Conservation (phyloP, 2,329 filamentous ascomycete species). For the Aspergillus aculeatus region DNA sequence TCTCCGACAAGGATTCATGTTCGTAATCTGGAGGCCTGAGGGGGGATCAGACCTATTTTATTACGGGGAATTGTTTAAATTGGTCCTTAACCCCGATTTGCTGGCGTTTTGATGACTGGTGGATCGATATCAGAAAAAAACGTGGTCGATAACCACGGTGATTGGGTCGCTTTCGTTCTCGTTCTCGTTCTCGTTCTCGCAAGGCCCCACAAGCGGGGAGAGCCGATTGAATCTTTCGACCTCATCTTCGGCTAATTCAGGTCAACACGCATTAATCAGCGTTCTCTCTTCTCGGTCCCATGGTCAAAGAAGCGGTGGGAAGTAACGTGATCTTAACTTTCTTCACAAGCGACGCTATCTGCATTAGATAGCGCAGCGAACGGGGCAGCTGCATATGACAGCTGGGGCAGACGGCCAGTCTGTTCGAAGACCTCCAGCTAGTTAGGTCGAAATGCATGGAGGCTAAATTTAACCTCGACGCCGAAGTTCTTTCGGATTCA, state of each 20-base stretch:
- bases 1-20: neutral
- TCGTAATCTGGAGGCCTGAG: neutral
- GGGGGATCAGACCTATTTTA: constrained; percentile 1
- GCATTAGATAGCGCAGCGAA: no score
- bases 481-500: no score
- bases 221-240: neutral
- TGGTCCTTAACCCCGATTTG: constrained; percentile 1
- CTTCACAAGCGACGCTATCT: no score
- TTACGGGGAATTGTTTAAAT: neutral
- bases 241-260: neutral
- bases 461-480: no score
- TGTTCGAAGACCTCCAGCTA: no score
- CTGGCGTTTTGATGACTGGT: constrained; percentile 7
- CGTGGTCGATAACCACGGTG: neutral
- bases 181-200: constrained; percentile 25
- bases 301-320: no score
- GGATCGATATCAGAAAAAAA: constrained; percentile 10
- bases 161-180: constrained; percentile 24
- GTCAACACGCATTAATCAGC: neutral
- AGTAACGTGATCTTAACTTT: no score
- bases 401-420: no score
- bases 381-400: no score
- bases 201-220: constrained; percentile 14
- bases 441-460: no score
- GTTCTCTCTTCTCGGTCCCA: neutral